Evolutionary conservation across 768 basidiomycete genomes (phyloP).

Genomic region (Podaxis carcinomalis): DNA sequence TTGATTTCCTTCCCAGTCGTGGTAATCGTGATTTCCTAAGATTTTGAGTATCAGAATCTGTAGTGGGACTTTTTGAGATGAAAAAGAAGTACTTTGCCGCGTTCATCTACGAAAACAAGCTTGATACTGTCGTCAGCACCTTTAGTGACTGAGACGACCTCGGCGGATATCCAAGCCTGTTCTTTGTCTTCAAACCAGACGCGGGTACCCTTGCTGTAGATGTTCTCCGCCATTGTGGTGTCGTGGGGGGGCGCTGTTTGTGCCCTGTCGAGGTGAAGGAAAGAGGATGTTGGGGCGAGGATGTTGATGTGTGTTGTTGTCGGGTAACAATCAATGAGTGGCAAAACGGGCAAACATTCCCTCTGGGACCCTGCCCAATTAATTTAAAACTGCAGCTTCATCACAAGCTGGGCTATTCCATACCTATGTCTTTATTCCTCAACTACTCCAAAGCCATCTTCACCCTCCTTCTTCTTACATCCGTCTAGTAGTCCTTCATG

Average conservation of each 20-base stretch:
- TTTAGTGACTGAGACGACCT: slow-evolving; percentile 66
- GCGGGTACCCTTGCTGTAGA: slow-evolving; percentile 85
- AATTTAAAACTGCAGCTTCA: too few species aligned
- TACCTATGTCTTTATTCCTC: not conserved
- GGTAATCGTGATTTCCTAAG: slow-evolving; percentile 72
- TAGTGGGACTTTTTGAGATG: slow-evolving; percentile 12
- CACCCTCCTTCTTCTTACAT: not conserved
- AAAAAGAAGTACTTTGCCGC: slow-evolving; percentile 67
- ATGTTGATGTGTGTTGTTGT: slow-evolving; percentile 17
- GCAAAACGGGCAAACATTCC: not conserved
- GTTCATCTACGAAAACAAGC: slow-evolving; percentile 85
- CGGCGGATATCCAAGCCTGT: slow-evolving; percentile 89
- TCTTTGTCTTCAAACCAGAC: slow-evolving; percentile 96
- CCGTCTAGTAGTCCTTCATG: not conserved
- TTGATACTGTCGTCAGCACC: slow-evolving; percentile 71
- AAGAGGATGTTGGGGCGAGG: slow-evolving; percentile 14
- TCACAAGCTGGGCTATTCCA: too few species aligned
- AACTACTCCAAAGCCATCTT: not conserved
- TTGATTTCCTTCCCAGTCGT: slow-evolving; percentile 80
- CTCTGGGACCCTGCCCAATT: too few species aligned
- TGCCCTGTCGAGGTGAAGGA: slow-evolving; percentile 25
- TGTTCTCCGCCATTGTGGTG: slow-evolving; percentile 77
- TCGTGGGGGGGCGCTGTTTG: slow-evolving; percentile 21
- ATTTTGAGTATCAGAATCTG: slow-evolving; percentile 6
- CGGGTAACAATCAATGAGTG: slow-evolving; percentile 5